phyloP scores from a whole-genome alignment of 345 rosid species.

The Salix purpurea region DNA sequence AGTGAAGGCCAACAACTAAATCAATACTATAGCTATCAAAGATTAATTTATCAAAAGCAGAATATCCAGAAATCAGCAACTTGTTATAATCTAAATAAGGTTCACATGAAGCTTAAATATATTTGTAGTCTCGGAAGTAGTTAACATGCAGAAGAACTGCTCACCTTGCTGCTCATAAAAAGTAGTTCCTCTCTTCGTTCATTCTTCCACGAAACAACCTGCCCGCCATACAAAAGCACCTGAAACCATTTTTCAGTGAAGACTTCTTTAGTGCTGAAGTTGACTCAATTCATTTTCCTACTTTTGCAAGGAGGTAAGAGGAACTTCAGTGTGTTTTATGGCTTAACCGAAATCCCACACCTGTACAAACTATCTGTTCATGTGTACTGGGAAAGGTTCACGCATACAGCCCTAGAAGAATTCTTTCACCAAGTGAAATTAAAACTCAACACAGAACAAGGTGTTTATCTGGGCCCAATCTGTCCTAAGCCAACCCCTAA shows the following conservation, averaged over 20 bases:
- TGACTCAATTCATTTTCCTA: not conserved
- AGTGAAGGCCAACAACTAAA: not conserved
- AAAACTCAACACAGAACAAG: no score
- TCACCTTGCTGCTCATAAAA: slow-evolving; percentile 82
- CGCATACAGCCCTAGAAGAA: no score
- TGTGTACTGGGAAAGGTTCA: no score
- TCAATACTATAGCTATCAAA: not conserved
- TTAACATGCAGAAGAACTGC: not conserved
- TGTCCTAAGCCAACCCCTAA: no score
- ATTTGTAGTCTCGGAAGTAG: not conserved
- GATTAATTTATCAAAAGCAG: not conserved
- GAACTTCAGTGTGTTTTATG: no score
- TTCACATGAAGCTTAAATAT: not conserved
- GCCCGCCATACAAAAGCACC: slow-evolving; percentile 89
- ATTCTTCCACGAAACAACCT: slow-evolving; percentile 92
- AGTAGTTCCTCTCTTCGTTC: slow-evolving; percentile 80
- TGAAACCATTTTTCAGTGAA: slow-evolving; percentile 36
- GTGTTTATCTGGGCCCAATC: no score
- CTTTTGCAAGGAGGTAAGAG: not conserved
- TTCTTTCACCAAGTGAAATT: no score
- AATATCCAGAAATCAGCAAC: not conserved
- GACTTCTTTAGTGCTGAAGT: not conserved
- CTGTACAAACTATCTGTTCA: no score
- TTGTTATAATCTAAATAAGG: not conserved
- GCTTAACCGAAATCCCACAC: no score